Evolutionary conservation across 345 rosid species (phyloP).

Genomic region (Moricandia arvensis): DNA sequence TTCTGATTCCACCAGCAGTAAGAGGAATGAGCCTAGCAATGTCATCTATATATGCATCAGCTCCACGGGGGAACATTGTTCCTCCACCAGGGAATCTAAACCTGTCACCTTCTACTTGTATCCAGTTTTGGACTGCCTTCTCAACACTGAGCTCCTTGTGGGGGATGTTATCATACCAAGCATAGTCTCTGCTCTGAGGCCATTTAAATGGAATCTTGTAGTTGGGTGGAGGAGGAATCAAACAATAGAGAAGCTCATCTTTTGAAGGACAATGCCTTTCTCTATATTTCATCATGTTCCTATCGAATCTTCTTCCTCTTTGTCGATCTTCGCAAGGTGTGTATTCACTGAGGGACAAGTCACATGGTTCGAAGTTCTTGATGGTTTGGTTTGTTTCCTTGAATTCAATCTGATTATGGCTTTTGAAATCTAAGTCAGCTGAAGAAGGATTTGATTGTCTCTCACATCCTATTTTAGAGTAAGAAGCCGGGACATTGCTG

Average conservation of each 20-base stretch:
- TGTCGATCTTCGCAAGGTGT: constrained; percentile 82
- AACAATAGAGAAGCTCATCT: constrained; percentile 66
- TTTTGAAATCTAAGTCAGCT: constrained; percentile 56
- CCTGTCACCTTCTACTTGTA: constrained; percentile 86
- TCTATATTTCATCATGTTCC: constrained; percentile 79
- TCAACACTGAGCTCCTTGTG: constrained; percentile 92
- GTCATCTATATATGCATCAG: constrained; percentile 91
- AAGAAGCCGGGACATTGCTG: constrained; percentile 38
- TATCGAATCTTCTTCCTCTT: constrained; percentile 73
- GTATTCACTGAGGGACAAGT: constrained; percentile 69
- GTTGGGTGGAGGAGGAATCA: constrained; percentile 92
- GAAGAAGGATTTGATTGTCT: constrained; percentile 28
- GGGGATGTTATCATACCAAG: constrained; percentile 96
- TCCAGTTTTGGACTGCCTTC: constrained; percentile 98
- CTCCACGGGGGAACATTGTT: constrained; percentile 93
- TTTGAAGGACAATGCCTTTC: constrained; percentile 88
- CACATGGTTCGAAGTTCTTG: constrained; percentile 60
- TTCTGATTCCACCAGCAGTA: constrained; percentile 68
- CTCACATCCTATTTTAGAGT: constrained; percentile 47
- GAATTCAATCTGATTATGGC: constrained; percentile 65
- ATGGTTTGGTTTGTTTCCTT: constrained; percentile 39
- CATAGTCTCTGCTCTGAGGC: constrained; percentile 95
- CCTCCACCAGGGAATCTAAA: constrained; percentile 98
- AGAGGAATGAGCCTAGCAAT: constrained; percentile 77
- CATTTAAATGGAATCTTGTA: constrained; percentile 95